These are phyloP conservation scores for Zangia roseola DNA, from an alignment of 768 basidiomycete genomes.

Conservation along the genomic window DNA sequence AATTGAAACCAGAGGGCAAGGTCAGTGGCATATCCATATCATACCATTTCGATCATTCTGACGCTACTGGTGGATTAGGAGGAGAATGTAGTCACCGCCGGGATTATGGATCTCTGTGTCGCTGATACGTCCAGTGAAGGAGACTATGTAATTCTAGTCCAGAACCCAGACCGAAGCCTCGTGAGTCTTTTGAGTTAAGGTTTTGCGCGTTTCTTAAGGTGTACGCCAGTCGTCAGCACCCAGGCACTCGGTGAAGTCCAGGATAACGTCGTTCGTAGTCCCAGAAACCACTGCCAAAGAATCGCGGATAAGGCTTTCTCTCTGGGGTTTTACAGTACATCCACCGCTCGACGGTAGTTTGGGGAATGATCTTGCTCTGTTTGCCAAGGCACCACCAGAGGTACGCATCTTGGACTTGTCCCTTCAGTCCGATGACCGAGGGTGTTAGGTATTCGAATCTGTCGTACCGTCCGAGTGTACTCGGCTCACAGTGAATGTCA, in stretches of 20 bases:
- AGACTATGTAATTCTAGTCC: conserved; percentile 42
- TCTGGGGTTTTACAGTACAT: conserved; percentile 64
- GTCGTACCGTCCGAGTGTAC: conserved; percentile 91
- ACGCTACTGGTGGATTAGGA: conserved; percentile 43
- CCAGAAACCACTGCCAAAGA: conserved; percentile 72
- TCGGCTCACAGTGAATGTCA: conserved; percentile 57
- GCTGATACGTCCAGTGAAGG: conserved; percentile 44
- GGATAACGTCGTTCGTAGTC: conserved; percentile 63
- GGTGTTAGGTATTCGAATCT: conserved; percentile 77
- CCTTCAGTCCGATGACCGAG: not conserved
- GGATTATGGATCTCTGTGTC: conserved; percentile 59
- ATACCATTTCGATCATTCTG: not conserved
- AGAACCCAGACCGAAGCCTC: conserved; percentile 56
- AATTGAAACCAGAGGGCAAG: conserved; percentile 70
- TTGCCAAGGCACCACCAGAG: conserved; percentile 83
- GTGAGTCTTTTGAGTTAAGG: conserved; percentile 41
- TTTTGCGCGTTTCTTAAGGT: conserved; percentile 1
- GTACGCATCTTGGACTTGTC: conserved; percentile 46
- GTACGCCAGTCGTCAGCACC: conserved; percentile 41
- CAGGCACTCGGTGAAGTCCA: conserved; percentile 56
- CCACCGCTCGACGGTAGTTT: conserved; percentile 62
- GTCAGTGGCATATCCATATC: conserved; percentile 42
- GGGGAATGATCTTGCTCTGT: conserved; percentile 57
- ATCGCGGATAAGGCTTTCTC: conserved; percentile 62
- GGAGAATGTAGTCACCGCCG: conserved; percentile 64